phyloP scores from a whole-genome alignment of 2,329 filamentous ascomycete genomes.

The Phialophora expanda region DNA sequence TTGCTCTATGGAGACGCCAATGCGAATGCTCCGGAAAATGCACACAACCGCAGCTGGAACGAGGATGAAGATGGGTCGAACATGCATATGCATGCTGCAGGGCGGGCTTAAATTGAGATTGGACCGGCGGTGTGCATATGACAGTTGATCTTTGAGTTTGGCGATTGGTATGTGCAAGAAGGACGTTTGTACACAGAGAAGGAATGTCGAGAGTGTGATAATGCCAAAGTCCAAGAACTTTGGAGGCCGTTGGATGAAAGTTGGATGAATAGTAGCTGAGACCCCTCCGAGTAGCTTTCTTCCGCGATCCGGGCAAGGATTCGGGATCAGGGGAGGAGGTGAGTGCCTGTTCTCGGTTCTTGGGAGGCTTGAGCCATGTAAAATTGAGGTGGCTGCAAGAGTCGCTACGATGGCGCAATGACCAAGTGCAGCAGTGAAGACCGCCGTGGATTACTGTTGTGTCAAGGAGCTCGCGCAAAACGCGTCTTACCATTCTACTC shows the following conservation, averaged over 20 bases:
- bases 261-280: constrained; percentile 5
- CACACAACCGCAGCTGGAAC: constrained; percentile 6
- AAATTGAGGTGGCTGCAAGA: constrained; percentile 19
- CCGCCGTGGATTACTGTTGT: constrained; percentile 20
- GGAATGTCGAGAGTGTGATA: constrained; percentile 27
- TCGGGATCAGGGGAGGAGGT: constrained; percentile 29
- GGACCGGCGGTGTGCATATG: constrained; percentile 29
- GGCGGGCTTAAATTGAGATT: constrained; percentile 37
- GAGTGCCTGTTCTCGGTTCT: constrained; percentile 2
- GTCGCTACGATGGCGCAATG: constrained; percentile 15
- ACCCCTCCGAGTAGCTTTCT: not conserved
- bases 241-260: constrained; percentile 4
- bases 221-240: not conserved
- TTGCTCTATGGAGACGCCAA: constrained; percentile 7
- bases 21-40: constrained; percentile 12
- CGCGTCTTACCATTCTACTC: constrained; percentile 20
- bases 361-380: constrained; percentile 13
- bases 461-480: constrained; percentile 29
- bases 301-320: constrained; percentile 1
- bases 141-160: constrained; percentile 26
- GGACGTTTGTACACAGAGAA: constrained; percentile 7
- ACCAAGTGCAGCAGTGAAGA: constrained; percentile 10
- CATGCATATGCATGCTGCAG: constrained; percentile 40
- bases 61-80: constrained; percentile 26
- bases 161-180: constrained; percentile 18